Evolutionary conservation across 2,329 filamentous ascomycete species (phyloP).

Genomic region (Penicillium psychrosexuale): DNA sequence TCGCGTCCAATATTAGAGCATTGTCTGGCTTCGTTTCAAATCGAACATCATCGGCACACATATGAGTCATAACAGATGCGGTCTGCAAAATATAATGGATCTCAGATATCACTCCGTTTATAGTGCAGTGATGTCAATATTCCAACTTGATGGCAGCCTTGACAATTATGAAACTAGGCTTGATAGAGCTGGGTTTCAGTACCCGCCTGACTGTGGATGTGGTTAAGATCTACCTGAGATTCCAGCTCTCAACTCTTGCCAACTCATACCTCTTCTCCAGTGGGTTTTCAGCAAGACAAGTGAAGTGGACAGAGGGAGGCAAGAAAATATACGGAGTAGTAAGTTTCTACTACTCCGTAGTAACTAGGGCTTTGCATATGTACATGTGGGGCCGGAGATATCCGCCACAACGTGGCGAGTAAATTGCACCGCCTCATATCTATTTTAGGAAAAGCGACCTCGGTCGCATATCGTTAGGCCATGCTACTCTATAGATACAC

Average conservation of each 20-base stretch:
- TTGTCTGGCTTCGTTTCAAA: conserved; percentile 2
- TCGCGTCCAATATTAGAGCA: not conserved
- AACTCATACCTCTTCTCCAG: not conserved
- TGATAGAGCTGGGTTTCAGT: conserved; percentile 4
- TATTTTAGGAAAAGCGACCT: conserved; percentile 6
- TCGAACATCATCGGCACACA: not conserved
- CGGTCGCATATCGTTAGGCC: not conserved
- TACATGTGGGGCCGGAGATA: conserved; percentile 6
- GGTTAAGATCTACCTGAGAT: not conserved
- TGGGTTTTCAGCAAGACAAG: not conserved
- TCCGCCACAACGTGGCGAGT: conserved; percentile 10
- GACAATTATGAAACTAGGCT: not conserved
- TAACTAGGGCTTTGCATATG: not conserved
- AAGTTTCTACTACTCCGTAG: too few species aligned
- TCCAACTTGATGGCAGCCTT: not conserved
- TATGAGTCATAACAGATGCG: not conserved
- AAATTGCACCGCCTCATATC: conserved; percentile 2
- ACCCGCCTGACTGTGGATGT: not conserved
- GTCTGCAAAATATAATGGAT: not conserved
- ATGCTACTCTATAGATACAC: not conserved
- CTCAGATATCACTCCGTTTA: not conserved
- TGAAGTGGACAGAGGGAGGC: not conserved
- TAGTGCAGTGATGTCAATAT: not conserved
- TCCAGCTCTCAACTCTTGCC: not conserved
- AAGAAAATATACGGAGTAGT: not conserved